Evolutionary conservation across 2,329 filamentous ascomycete genomes (phyloP), one percentile per base, ranked within the genome.

Genomic region (Juglanconis juglandina): DNA sequence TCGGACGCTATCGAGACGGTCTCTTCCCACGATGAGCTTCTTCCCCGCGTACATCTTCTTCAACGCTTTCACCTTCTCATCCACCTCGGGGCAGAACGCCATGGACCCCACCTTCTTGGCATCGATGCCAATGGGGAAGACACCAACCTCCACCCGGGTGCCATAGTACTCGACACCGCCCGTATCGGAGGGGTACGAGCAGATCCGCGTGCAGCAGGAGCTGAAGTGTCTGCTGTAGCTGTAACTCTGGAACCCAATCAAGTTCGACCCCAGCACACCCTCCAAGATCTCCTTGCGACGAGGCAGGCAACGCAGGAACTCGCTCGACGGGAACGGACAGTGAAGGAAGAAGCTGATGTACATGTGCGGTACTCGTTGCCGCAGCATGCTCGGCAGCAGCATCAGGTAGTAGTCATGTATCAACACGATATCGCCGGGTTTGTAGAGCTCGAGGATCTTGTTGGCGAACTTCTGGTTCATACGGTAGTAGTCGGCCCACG

Each of bases 341-440:
- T 98, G 94, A 51, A 98, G 81, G 79, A 92, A 98, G 79, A 97
- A 97, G 57, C 92, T 89, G 70, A 97, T 93, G 77, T 96, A 96
- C 75, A 96, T 91, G 73, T 92, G 91, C 4, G 92, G 91, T 17
- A 93, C 81, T 47, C 89, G 86, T 73, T 96, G 92, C 52, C 94
- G 88, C 61, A 98, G 79, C 78, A 98, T 87, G 75, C 87, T 92
- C 2, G 95, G 94, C 4, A 98, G 84, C 32, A 98, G 81, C 73
- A 98, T 87, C 52, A 98, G 84, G 71, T 96, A 93, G 74, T 96
- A 97, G 76, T 98, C 94, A 73, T 98, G 94, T 57, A 98, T 87
- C 72, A 96, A 86, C 63, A 98, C 87, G 58, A 98, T 87, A 72
- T 98, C 94, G 50, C 95, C 95, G 0, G 93, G 92, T 74, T 91